Base-by-base conservation (phyloP, 768 basidiomycete species). In the Amanita pallidorosea region DNA sequence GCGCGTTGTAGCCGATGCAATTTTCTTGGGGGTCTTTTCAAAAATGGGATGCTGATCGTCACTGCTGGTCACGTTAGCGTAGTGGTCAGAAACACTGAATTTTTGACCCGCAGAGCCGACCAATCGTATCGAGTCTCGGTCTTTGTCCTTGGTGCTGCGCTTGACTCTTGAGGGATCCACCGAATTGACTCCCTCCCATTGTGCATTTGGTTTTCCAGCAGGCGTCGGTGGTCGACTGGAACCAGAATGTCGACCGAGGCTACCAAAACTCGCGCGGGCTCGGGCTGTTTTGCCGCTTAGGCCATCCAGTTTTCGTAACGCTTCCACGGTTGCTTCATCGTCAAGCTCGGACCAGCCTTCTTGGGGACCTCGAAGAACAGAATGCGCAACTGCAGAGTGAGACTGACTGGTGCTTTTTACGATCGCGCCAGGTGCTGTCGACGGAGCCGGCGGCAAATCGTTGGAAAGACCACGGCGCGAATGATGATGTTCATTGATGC, bases 371-470 rank as follows among this genome's bases (percentile, higher is more conserved):
- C 88, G 80, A 22, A 92, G 75, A 49, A 91, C 69, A 1, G 88
- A 90, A 61, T 93, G 89, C 0, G 86, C 89, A 42, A 92, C 87
- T 60, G 81, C 68, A 9, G 69, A 53, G 57, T 78, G 72, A 34
- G 63, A 64, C 34, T 67, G 65, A 49, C 64, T 54, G 27, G 64
- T 67, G 45, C 75, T 73, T 57, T 74, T 76, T 22, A 74, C 67
- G 35, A 73, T 78, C 49, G 79, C 76, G 53, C 91, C 68, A 59
- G 93, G 82, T 56, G 87, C 82, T n/a, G 88, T 81, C 2, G 91
- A 90, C 17, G 91, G 91, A 12, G 91, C 93, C 12, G 93, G 88
- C 11, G 91, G 91, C 4, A 95, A 92, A 64, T 93, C 91, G 6
- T 75, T 82, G 45, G 78, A 73, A 49, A 80, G 80, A 35, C 75